Percentiles rank a stretch among this genome's conserved stretches.
Conservation (phyloP, 192 early-diverging fungal genomes). For the Mortierella antarctica region DNA sequence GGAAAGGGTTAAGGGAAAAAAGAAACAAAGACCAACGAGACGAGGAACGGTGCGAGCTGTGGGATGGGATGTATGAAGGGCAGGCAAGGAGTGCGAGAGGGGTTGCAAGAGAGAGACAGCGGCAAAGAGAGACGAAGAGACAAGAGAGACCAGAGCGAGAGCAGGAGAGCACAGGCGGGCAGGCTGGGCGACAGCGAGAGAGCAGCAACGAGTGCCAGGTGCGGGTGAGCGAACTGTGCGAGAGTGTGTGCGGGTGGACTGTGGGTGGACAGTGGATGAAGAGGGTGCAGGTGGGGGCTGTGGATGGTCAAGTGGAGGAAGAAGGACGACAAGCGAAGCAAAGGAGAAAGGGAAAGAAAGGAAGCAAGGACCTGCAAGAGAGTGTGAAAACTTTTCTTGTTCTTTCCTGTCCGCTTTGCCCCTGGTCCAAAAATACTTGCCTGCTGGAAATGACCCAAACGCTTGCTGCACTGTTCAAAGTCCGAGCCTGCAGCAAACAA, state of each 20-base stretch:
- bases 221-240: background rate
- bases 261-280: background rate
- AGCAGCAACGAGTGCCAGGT: background rate
- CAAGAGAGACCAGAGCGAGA: slow-evolving; percentile 1
- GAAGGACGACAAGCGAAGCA: background rate
- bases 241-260: background rate
- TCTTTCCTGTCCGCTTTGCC: no score
- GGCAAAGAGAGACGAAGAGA: background rate
- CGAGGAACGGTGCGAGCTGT: background rate
- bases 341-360: slow-evolving; percentile 4
- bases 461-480: no score
- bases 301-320: background rate
- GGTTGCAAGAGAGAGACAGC: background rate
- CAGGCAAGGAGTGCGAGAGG: background rate
- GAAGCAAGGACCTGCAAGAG: no score
- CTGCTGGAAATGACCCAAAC: no score
- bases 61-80: no score
- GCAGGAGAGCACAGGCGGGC: background rate
- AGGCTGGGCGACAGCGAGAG: background rate
- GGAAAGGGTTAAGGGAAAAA: slow-evolving; percentile 6
- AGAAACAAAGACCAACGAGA: slow-evolving; percentile 1
- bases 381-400: no score
- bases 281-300: no score
- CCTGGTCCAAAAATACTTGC: no score
- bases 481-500: no score